Conservation (phyloP, 2,329 filamentous ascomycete species). For the Ophiostoma sp. region DNA sequence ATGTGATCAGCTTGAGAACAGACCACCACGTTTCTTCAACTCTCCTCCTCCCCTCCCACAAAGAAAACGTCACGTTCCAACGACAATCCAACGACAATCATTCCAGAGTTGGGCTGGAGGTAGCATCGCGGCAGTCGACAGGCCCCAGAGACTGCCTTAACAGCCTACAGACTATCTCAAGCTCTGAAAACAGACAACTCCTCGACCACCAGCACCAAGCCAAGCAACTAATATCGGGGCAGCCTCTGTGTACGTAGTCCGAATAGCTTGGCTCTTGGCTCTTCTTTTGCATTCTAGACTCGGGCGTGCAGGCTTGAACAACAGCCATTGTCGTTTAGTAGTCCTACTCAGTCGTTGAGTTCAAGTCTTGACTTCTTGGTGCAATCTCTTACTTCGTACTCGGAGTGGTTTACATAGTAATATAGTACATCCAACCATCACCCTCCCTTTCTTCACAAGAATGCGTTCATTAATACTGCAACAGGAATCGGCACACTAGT, state of each 20-base stretch:
- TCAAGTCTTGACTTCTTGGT: not conserved
- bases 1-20: not conserved
- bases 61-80: constrained; percentile 4
- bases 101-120: not conserved
- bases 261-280: constrained; percentile 7
- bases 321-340: not conserved
- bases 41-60: not conserved
- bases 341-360: not conserved
- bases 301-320: not conserved
- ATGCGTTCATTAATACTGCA: constrained; percentile 2
- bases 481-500: not conserved
- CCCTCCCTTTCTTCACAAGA: not conserved
- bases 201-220: not conserved
- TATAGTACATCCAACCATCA: not conserved
- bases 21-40: constrained; percentile 1
- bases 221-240: constrained; percentile 8
- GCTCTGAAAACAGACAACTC: not conserved
- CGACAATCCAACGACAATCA: not conserved
- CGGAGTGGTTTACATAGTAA: not conserved
- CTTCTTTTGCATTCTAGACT: not conserved
- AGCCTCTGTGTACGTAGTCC: constrained; percentile 1
- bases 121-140: not conserved
- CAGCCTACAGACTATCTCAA: too few relatives aligned
- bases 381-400: not conserved
- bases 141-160: too few relatives aligned